phyloP scores from a whole-genome alignment of 352 stramenopile genomes.

The Pythium periplocum region DNA sequence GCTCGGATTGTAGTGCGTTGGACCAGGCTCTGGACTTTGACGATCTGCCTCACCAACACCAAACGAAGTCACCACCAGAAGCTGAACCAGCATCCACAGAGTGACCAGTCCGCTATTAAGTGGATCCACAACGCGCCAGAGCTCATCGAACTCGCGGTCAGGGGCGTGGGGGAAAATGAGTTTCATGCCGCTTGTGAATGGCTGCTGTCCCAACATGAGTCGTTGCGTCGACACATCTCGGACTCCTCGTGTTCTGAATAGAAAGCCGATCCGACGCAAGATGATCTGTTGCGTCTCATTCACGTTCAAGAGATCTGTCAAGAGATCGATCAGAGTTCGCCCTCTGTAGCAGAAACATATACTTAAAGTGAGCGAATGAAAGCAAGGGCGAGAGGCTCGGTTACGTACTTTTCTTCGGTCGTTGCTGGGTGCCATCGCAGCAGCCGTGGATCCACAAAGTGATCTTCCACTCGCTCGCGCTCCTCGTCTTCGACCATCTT shows the following conservation, averaged over 20 bases:
- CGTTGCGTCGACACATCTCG: constrained; percentile 10
- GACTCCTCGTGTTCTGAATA: constrained; percentile 34
- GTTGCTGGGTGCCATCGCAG: constrained; percentile 58
- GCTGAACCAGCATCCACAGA: constrained; percentile 7
- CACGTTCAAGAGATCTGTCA: constrained; percentile 44
- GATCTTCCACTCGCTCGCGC: constrained; percentile 13
- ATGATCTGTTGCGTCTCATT: constrained; percentile 51
- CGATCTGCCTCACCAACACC: no score
- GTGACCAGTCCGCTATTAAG: constrained; percentile 6
- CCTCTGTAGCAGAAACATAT: constrained; percentile 15
- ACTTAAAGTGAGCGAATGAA: background rate
- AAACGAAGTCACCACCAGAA: background rate
- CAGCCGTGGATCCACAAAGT: constrained; percentile 25
- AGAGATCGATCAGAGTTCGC: constrained; percentile 32
- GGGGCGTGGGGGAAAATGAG: constrained; percentile 50
- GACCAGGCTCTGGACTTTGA: constrained; percentile 41
- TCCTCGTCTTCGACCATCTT: constrained; percentile 29
- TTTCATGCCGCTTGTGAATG: constrained; percentile 37
- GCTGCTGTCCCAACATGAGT: background rate
- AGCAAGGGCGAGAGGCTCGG: background rate
- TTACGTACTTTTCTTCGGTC: constrained; percentile 25
- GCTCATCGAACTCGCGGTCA: constrained; percentile 46
- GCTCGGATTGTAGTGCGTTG: constrained; percentile 58
- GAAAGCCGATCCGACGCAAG: constrained; percentile 40
- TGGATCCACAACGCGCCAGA: constrained; percentile 36